These are phyloP conservation scores for Penicillium nucicola DNA, from an alignment of 495 filamentous ascomycete genomes.

Conservation along the genomic window DNA sequence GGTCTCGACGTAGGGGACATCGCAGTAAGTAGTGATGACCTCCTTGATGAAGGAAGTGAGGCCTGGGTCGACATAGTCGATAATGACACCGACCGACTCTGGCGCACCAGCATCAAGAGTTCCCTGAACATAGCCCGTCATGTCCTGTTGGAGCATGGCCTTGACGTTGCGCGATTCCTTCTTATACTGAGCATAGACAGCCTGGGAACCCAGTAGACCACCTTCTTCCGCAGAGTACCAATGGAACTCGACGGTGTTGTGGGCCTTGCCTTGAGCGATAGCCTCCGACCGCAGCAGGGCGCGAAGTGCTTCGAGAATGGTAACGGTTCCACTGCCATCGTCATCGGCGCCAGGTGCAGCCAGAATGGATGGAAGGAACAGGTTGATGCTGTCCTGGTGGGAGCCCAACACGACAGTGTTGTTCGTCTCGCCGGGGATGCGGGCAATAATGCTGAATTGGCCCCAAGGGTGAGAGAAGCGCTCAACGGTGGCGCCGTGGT, in stretches of 20 bases:
- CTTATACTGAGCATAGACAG: constrained; percentile 84
- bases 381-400: constrained; percentile 84
- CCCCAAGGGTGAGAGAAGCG: constrained; percentile 83
- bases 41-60: constrained; percentile 92
- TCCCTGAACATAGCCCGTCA: constrained; percentile 88
- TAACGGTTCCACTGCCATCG: constrained; percentile 73
- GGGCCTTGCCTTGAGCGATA: constrained; percentile 48
- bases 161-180: constrained; percentile 72
- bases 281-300: constrained; percentile 57
- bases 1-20: constrained; percentile 84
- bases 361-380: constrained; percentile 81
- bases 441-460: constrained; percentile 89
- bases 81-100: constrained; percentile 90
- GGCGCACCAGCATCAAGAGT: constrained; percentile 79
- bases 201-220: constrained; percentile 80
- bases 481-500: constrained; percentile 64
- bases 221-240: constrained; percentile 95
- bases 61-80: constrained; percentile 79
- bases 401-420: constrained; percentile 77
- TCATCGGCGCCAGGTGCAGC: constrained; percentile 75
- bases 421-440: constrained; percentile 81
- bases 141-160: constrained; percentile 99
- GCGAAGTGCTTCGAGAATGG: constrained; percentile 70
- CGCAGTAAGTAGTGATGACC: constrained; percentile 82
- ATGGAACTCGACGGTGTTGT: constrained; percentile 91